These are phyloP conservation scores for Populus tomentosa DNA, from an alignment of 441 rosid species.

Conservation along the genomic window DNA sequence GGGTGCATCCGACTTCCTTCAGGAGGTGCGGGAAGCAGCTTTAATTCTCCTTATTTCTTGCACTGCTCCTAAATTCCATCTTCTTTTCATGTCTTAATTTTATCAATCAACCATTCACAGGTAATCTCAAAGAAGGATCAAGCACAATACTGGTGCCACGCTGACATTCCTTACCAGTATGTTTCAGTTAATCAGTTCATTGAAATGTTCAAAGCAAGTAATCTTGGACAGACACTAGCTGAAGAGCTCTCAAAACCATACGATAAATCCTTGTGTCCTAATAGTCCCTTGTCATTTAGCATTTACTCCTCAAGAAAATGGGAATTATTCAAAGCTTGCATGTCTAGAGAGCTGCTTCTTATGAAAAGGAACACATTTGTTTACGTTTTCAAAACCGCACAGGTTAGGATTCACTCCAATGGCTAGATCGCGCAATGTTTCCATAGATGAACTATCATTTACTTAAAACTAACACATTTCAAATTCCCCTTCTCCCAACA, in stretches of 20 bases:
- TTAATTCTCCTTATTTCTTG: no score
- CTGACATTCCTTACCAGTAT: conserved; percentile 34
- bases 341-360: conserved; percentile 53
- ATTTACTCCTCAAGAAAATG: conserved; percentile 31
- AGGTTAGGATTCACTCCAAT: conserved; percentile 19
- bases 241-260: conserved; percentile 38
- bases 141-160: conserved; percentile 49
- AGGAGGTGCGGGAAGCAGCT: conserved; percentile 35
- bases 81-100: no score
- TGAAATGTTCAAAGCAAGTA: conserved; percentile 30
- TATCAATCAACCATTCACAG: conserved; percentile 20
- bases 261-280: conserved; percentile 19
- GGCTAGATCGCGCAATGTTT: background rate
- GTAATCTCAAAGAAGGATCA: conserved; percentile 56
- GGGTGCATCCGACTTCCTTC: conserved; percentile 68
- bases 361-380: conserved; percentile 49
- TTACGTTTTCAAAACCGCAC: conserved; percentile 42
- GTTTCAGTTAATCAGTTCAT: conserved; percentile 40
- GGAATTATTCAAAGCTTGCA: conserved; percentile 56
- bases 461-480: background rate
- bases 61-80: no score
- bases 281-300: conserved; percentile 33
- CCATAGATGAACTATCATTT: background rate
- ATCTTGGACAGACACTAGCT: conserved; percentile 22
- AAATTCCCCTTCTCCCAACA: conserved; percentile 7